A percentile compares a stretch with the other conserved stretches of the same genome.
Evolutionary conservation across 1,284 basidiomycete genomes (phyloP).

Genomic region (Sanghuangporus weigelae): DNA sequence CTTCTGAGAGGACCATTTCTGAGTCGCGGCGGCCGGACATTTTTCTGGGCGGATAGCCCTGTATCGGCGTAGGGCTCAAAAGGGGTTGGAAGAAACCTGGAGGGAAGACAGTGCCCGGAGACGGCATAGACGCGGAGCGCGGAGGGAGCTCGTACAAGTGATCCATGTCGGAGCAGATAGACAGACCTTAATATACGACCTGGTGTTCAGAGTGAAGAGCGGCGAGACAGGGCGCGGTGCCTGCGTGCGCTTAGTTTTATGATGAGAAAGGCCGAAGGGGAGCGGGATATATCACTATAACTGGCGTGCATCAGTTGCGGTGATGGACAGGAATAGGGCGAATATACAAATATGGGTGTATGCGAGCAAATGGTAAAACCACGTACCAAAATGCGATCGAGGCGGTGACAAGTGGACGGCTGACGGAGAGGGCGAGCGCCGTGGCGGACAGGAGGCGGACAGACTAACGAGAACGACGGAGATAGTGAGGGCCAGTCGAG

Average conservation of each 20-base stretch:
- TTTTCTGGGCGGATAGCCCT: conserved; percentile 9
- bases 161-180: neutral
- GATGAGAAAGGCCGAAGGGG: neutral
- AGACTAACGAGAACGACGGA: neutral
- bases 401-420: neutral
- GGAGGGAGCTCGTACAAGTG: conserved; percentile 19
- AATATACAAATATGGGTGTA: neutral
- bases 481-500: neutral
- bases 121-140: conserved; percentile 34
- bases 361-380: neutral
- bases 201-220: conserved; percentile 1
- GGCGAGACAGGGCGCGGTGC: neutral
- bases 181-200: neutral
- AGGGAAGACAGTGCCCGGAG: conserved; percentile 22
- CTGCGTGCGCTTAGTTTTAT: neutral
- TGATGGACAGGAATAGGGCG: neutral
- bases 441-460: neutral
- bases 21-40: conserved; percentile 25
- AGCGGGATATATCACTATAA: neutral
- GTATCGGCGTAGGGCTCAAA: neutral
- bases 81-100: conserved; percentile 24
- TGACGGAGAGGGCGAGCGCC: neutral
- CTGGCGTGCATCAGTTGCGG: neutral
- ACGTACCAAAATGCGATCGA: neutral
- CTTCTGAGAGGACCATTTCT: conserved; percentile 31